Base-by-base conservation (phyloP, 352 stramenopile species). In the Aphanomyces invadans region DNA sequence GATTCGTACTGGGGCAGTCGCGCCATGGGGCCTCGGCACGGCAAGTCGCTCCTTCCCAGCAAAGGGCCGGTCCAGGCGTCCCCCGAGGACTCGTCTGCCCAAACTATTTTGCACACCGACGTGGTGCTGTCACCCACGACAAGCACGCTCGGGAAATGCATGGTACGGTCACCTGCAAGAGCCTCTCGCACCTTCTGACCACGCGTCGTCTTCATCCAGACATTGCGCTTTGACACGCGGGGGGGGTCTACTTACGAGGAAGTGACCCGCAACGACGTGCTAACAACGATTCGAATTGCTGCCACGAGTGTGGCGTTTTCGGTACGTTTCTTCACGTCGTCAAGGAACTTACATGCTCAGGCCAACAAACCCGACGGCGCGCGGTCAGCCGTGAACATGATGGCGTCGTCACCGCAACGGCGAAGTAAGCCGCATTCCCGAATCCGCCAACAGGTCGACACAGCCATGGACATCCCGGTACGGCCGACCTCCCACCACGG, bases 401-500 rank as follows among this genome's bases (percentile, higher is more conserved):
- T 17, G 29, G 10, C 29, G 11, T 4, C 21, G 19, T 28, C 29
- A 12, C 33, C 39, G 12, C 21, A 26, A 21, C 46, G 25, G 28
- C 55, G 55, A 26, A 63, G 31, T 11, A 31, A 52, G 26, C 15
- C 28, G 4, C 42, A 32, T 42, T 42, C 36, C 36, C 36, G 36
- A 7, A 42, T 42, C 36, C 36, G 36, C 7, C 36, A 42, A 42
- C 7, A 15, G 7, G 36, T 7, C 7, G 36, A 42, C 36, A 42
- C 36, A 15, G 36, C 36, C 36, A 25, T 65, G 15, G 57, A 65
- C 25, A 65, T 65, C 28, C 57, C 57, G 2, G 57, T 65, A 65
- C 57, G 1, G 4, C 12, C 12, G 4, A 26, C 23, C 9, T n/a
- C 7, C 19, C 44, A 21, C 23, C 12, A 52, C 44, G 4, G 12